phyloP scores from a whole-genome alignment of 1,284 basidiomycete genomes.

The Cutaneotrichosporon cyanovorans region DNA sequence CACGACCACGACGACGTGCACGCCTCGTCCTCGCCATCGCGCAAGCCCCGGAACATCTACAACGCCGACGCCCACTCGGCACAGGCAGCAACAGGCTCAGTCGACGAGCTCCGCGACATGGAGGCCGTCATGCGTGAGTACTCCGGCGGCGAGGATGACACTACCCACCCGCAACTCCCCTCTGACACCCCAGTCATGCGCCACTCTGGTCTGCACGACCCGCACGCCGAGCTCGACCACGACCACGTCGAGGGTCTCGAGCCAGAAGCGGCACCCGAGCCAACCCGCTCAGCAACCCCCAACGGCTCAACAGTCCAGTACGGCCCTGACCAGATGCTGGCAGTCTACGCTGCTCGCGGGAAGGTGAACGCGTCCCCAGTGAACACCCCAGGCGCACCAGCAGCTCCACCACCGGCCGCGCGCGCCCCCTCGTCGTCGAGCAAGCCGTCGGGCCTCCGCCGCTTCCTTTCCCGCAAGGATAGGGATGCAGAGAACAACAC shows the following conservation, averaged over 20 bases:
- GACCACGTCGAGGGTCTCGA: slow-evolving; percentile 26
- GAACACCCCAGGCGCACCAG: slow-evolving; percentile 8
- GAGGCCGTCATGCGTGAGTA: slow-evolving; percentile 22
- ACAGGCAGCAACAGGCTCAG: slow-evolving; percentile 31
- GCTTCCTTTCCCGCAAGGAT: slow-evolving; percentile 23
- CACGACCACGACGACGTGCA: slow-evolving; percentile 13
- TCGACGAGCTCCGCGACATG: slow-evolving; percentile 40
- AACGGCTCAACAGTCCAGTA: slow-evolving; percentile 26
- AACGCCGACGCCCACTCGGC: not conserved
- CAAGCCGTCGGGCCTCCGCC: slow-evolving; percentile 15
- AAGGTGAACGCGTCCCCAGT: slow-evolving; percentile 19
- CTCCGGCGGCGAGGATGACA: too few species aligned
- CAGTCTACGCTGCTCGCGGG: slow-evolving; percentile 44
- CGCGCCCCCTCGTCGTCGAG: slow-evolving; percentile 6
- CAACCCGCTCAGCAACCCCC: slow-evolving; percentile 6
- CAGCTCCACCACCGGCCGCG: slow-evolving; percentile 5
- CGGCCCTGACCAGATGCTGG: slow-evolving; percentile 45
- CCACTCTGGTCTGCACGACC: not conserved
- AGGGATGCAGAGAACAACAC: slow-evolving; percentile 1
- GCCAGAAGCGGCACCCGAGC: slow-evolving; percentile 1
- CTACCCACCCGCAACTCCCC: not conserved
- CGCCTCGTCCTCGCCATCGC: slow-evolving; percentile 30
- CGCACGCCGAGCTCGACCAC: not conserved
- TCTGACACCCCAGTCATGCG: slow-evolving; percentile 4
- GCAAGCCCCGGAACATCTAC: slow-evolving; percentile 16